Percentiles rank a stretch among this genome's conserved stretches.
Evolutionary conservation across 495 filamentous ascomycete genomes (phyloP).

Genomic region (Aspergillus bridgeri): DNA sequence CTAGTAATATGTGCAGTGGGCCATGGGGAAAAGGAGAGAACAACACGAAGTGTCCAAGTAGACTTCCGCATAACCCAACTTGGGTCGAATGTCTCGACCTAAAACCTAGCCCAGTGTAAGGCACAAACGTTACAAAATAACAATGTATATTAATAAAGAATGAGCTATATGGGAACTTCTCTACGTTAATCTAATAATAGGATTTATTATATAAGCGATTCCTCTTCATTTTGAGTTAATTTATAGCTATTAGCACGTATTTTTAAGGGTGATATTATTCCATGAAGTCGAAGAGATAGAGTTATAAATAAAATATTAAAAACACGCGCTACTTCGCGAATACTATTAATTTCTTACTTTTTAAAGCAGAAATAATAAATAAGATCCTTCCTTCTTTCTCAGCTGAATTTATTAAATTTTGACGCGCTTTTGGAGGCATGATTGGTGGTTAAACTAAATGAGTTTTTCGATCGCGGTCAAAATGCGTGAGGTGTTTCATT

Average conservation of each 20-base stretch:
- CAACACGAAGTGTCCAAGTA: no score
- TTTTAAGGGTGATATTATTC: neutral
- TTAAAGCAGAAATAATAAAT: neutral
- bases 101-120: no score
- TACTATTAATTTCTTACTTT: neutral
- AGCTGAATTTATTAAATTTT: neutral
- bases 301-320: neutral
- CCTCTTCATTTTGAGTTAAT: slow-evolving; percentile 1
- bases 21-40: no score
- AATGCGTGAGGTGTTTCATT: slow-evolving; percentile 3
- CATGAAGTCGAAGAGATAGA: neutral
- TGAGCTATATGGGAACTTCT: neutral
- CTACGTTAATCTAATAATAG: neutral
- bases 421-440: neutral
- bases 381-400: neutral
- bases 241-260: neutral
- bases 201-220: neutral
- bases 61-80: no score
- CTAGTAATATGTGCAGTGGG: no score
- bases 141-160: no score
- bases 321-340: neutral
- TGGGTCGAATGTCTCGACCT: no score
- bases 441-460: neutral
- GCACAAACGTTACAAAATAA: no score
- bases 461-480: neutral